phyloP scores from a whole-genome alignment of 345 rosid genomes.

The Pistacia integerrima region DNA sequence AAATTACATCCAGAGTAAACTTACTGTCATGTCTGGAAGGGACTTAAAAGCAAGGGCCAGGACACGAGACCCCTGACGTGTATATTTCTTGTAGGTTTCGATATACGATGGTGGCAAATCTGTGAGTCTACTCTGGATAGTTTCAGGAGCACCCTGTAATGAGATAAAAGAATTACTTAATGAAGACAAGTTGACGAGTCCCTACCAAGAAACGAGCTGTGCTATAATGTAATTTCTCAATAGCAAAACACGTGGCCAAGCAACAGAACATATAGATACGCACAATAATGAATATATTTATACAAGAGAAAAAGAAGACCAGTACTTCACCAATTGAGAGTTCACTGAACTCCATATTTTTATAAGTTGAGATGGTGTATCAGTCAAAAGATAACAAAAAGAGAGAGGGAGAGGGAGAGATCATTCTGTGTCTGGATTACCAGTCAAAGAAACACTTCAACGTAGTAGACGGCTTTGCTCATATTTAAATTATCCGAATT shows the following conservation, averaged over 20 bases:
- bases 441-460: not conserved
- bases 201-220: not conserved
- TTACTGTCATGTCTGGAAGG: conserved; percentile 96
- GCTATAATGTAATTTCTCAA: too few relatives aligned
- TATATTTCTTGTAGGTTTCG: conserved; percentile 85
- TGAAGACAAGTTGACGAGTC: not conserved
- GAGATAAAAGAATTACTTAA: conserved; percentile 6
- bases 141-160: conserved; percentile 98
- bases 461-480: not conserved
- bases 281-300: too few relatives aligned
- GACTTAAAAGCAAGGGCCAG: conserved; percentile 94
- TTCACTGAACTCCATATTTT: not conserved
- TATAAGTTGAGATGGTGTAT: not conserved
- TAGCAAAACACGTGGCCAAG: too few relatives aligned
- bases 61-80: conserved; percentile 98
- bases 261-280: too few relatives aligned
- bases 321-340: not conserved
- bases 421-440: not conserved
- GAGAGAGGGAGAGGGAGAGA: not conserved
- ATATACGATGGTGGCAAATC: conserved; percentile 76
- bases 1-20: conserved; percentile 22
- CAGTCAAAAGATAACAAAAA: not conserved
- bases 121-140: conserved; percentile 85
- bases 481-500: not conserved
- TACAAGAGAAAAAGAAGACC: too few relatives aligned